Evolutionary conservation across 2,329 filamentous ascomycete genomes (phyloP).

Genomic region (Neofusicoccum laricinum): DNA sequence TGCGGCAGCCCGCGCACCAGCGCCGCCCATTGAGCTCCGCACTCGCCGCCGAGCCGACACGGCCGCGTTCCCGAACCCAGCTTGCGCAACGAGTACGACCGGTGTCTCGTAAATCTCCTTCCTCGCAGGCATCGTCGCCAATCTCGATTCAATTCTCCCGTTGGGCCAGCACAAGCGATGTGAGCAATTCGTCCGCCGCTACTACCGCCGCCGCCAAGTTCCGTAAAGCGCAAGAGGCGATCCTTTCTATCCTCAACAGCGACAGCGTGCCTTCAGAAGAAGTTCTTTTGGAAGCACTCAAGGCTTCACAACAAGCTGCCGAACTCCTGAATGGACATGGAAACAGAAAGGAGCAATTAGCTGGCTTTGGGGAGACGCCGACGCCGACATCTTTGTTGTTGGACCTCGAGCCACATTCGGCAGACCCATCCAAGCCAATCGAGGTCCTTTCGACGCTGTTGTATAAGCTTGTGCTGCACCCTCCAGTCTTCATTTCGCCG

Average conservation of each 20-base stretch:
- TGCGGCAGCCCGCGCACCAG: neutral
- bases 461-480: constrained; percentile 69
- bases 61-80: neutral
- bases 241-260: neutral
- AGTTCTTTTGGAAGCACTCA: neutral
- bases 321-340: neutral
- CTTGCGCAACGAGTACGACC: neutral
- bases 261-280: constrained; percentile 10
- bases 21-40: constrained; percentile 1
- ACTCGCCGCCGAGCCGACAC: neutral
- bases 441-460: constrained; percentile 53
- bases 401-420: neutral
- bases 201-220: neutral
- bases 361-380: neutral
- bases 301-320: neutral
- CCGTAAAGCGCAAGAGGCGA: neutral
- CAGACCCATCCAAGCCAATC: constrained; percentile 18
- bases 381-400: neutral
- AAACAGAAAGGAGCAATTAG: neutral
- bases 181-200: neutral
- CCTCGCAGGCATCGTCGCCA: neutral
- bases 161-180: neutral
- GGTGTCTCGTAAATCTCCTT: neutral
- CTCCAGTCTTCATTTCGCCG: constrained; percentile 76
- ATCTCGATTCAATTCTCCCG: neutral